Evolutionary conservation across 2,329 filamentous ascomycete species (phyloP), one percentile per base, ranked within the genome.

Genomic region (Aspergillus tamarii): DNA sequence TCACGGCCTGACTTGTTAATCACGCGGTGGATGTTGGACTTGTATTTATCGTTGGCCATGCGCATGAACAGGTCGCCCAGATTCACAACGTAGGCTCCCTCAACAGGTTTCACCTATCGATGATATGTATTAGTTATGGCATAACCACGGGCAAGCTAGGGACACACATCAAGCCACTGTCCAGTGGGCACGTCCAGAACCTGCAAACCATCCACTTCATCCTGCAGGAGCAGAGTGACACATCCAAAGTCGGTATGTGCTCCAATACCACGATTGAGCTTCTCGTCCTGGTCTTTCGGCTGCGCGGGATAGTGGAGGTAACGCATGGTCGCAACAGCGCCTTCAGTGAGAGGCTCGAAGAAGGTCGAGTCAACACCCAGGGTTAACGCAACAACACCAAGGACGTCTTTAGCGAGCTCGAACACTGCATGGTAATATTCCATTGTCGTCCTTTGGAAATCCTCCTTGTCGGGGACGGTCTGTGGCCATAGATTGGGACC

Each of bases 291-390:
- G 30, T 80, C 76, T 0, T 75, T 73, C 1, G 77, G 76, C 57
- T 80, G 77, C 0, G 75, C 72, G 0, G 78, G 80, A 65, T 82
- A 82, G 62, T 82, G 80, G n/a, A 82, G 70, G 46, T 79, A 71
- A 11, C 80, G 72, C 73, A 82, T 78, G 12, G 76, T 80, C 0
- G 80, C 80, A 19, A 81, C 75, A 0, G 78, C 75, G 11, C 73
- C 73, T 2, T 69, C 64, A 0, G 73, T 74, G 32, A 79, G 78
- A 0, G 74, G 72, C 14, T 76, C 70, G 19, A 41, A 41, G 16
- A 41, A 41, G 19, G 8, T 41, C 39, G 39, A n/a, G 39, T 41
- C 39, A 1, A 41, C 39, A n/a, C 39, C 16, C 0, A 41, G 39
- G 16, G 39, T 41, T n/a, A 41, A 41, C 8, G 39, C 39, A 41